phyloP scores from a whole-genome alignment of 2,329 filamentous ascomycete genomes.

The Exophiala lecanii-corni region DNA sequence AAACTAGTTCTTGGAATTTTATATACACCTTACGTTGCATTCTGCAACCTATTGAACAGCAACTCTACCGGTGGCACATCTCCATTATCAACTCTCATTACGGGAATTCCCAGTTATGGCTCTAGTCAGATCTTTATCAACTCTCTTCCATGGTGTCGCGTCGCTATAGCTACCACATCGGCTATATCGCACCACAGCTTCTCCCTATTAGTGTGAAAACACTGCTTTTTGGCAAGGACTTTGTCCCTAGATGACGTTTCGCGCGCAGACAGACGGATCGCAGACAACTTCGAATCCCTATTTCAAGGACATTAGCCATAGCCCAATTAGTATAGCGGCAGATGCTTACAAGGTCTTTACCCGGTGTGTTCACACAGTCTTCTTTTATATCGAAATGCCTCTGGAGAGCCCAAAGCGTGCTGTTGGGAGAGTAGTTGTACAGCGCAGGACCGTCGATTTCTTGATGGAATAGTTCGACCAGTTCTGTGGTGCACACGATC shows the following conservation, averaged over 20 bases:
- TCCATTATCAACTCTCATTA: background rate
- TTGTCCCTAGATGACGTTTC: background rate
- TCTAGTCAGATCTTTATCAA: background rate
- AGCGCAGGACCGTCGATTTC: background rate
- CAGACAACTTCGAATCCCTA: background rate
- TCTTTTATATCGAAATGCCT: background rate
- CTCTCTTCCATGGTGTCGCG: background rate
- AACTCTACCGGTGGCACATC: background rate
- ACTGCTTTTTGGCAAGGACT: background rate
- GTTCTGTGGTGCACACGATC: background rate
- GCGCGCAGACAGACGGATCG: background rate
- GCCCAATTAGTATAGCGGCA: background rate
- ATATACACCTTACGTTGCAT: too few species aligned
- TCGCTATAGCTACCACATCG: background rate
- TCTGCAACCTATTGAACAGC: too few species aligned
- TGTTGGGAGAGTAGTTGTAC: slow-evolving; percentile 1
- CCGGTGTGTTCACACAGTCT: background rate
- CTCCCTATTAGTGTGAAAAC: background rate
- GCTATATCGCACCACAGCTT: background rate
- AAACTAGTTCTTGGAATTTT: too few species aligned
- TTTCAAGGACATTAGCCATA: background rate
- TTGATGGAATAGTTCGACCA: background rate
- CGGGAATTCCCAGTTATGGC: background rate
- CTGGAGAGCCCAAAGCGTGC: background rate
- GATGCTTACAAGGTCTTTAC: background rate